These are phyloP conservation scores for Naganishia vaughanmartiniae DNA, from an alignment of 768 basidiomycete genomes.

Conservation along the genomic window DNA sequence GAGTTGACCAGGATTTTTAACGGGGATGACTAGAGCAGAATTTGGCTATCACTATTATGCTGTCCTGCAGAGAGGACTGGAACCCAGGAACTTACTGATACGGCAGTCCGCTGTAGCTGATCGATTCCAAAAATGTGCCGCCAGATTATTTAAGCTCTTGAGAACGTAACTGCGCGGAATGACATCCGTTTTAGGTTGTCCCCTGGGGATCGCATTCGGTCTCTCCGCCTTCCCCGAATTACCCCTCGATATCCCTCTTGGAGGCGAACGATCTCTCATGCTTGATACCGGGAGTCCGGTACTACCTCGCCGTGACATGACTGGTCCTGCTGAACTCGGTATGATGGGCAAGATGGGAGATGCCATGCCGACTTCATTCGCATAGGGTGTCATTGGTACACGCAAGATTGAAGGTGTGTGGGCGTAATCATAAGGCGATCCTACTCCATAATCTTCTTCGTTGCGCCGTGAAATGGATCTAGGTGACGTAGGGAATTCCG, in stretches of 20 bases:
- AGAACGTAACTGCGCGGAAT: conserved; percentile 35
- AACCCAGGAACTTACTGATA: conserved; percentile 35
- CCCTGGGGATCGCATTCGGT: background rate
- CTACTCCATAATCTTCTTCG: background rate
- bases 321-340: background rate
- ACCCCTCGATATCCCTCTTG: background rate
- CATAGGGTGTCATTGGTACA: conserved; percentile 15
- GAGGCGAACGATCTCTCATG: conserved; percentile 9
- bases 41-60: background rate
- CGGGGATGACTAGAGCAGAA: conserved; percentile 31
- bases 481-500: conserved; percentile 27
- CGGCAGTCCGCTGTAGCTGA: conserved; percentile 38
- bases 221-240: background rate
- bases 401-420: conserved; percentile 27
- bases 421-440: conserved; percentile 18
- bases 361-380: background rate
- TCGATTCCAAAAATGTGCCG: conserved; percentile 39
- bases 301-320: background rate
- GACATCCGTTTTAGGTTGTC: background rate
- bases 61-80: background rate
- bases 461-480: background rate
- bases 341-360: background rate
- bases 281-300: background rate
- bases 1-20: conserved; percentile 27
- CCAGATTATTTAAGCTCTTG: conserved; percentile 37